These are phyloP conservation scores for Tulasnella sp. DNA, from an alignment of 768 basidiomycete species.

Conservation along the genomic window DNA sequence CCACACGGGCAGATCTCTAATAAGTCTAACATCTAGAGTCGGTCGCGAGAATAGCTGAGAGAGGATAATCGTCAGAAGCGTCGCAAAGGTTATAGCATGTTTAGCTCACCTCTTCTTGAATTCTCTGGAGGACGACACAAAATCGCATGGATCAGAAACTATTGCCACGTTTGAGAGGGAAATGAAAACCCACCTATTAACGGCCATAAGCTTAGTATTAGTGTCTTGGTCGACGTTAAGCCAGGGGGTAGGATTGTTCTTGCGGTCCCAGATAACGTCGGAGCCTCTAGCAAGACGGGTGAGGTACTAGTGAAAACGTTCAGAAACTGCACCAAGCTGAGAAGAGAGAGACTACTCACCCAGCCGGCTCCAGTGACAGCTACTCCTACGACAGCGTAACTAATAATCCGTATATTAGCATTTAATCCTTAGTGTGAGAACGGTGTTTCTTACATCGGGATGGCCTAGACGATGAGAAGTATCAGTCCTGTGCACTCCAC, in stretches of 20 bases:
- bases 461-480: conserved; percentile 27
- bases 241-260: conserved; percentile 71
- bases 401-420: conserved; percentile 19
- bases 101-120: conserved; percentile 57
- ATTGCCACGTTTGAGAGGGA: background rate
- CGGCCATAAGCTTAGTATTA: conserved; percentile 47
- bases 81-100: conserved; percentile 6
- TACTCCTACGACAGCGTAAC: conserved; percentile 38
- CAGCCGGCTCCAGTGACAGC: conserved; percentile 44
- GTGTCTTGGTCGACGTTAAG: conserved; percentile 64
- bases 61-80: conserved; percentile 11
- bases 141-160: background rate
- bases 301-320: conserved; percentile 34
- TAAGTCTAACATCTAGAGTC: conserved; percentile 40
- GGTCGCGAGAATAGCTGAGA: conserved; percentile 61
- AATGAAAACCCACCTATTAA: background rate
- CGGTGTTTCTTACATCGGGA: conserved; percentile 36
- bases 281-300: conserved; percentile 45
- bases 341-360: background rate
- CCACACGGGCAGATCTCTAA: too few species aligned
- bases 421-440: background rate
- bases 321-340: background rate
- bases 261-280: conserved; percentile 44
- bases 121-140: background rate
- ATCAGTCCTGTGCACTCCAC: background rate